phyloP scores from a whole-genome alignment of 2,329 filamentous ascomycete genomes.

The Clonostachys solani region DNA sequence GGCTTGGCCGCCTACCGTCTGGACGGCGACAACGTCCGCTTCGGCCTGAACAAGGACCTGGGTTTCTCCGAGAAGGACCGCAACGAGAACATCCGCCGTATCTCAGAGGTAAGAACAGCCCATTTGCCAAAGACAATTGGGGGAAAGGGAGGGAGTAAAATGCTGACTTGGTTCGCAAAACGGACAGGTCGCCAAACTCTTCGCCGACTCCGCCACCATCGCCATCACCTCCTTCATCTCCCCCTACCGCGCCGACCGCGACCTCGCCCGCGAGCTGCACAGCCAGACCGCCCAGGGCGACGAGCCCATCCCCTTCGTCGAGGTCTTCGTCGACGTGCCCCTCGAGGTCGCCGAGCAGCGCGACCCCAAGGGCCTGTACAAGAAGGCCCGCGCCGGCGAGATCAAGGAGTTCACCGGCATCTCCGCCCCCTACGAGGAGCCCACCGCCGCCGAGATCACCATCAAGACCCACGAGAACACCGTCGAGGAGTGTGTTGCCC shows the following conservation, averaged over 20 bases:
- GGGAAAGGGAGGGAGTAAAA: background rate
- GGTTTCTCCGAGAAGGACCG: slow-evolving; percentile 91
- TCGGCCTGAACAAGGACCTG: slow-evolving; percentile 96
- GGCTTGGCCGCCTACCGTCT: slow-evolving; percentile 84
- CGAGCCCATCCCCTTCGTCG: slow-evolving; percentile 79
- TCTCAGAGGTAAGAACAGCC: slow-evolving; percentile 62
- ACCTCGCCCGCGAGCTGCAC: slow-evolving; percentile 79
- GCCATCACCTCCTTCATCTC: slow-evolving; percentile 97
- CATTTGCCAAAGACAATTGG: background rate
- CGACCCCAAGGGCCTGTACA: slow-evolving; percentile 96
- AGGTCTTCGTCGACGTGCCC: slow-evolving; percentile 90
- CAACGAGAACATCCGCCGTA: slow-evolving; percentile 96
- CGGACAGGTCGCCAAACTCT: slow-evolving; percentile 80
- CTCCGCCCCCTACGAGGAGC: slow-evolving; percentile 90
- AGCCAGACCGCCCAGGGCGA: slow-evolving; percentile 42
- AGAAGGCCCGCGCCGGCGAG: slow-evolving; percentile 88
- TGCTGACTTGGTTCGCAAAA: background rate
- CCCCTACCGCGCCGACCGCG: slow-evolving; percentile 83
- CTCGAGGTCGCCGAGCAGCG: slow-evolving; percentile 90
- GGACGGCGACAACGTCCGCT: slow-evolving; percentile 97
- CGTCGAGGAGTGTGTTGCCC: slow-evolving; percentile 82
- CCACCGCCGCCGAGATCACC: slow-evolving; percentile 78
- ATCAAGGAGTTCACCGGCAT: slow-evolving; percentile 98
- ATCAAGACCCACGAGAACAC: slow-evolving; percentile 78
- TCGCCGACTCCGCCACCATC: slow-evolving; percentile 83